Conservation (phyloP, 768 basidiomycete genomes). For the Lentinus tigrinus region DNA sequence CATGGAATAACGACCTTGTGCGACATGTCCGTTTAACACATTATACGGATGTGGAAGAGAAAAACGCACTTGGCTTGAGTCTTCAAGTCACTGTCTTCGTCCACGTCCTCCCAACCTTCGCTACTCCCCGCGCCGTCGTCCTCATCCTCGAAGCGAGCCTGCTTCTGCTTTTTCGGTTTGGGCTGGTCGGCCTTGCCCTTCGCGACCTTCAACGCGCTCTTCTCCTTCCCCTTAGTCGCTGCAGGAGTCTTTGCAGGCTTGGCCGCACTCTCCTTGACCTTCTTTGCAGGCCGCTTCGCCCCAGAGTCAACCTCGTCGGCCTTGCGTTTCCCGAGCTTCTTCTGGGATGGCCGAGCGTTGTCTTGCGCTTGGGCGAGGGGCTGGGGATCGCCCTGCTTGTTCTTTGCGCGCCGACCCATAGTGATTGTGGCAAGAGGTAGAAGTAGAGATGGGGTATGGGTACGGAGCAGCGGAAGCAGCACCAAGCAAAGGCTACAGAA, state of each 20-base stretch:
- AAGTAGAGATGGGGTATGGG: background rate
- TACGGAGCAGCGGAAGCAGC: background rate
- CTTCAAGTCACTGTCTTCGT: constrained; percentile 47
- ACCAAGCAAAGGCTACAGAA: constrained; percentile 6
- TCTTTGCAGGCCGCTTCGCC: constrained; percentile 26
- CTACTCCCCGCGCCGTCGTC: constrained; percentile 31
- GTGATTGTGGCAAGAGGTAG: background rate
- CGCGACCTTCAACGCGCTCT: constrained; percentile 7
- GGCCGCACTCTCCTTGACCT: constrained; percentile 23
- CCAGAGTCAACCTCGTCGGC: constrained; percentile 39
- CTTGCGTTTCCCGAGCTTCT: constrained; percentile 75
- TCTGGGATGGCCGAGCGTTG: constrained; percentile 38
- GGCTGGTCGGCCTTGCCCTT: constrained; percentile 16
- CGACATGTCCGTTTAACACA: constrained; percentile 1
- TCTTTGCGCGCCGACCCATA: constrained; percentile 86
- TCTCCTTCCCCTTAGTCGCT: constrained; percentile 16
- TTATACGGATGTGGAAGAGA: background rate
- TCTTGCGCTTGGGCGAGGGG: constrained; percentile 45
- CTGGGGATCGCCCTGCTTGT: constrained; percentile 75
- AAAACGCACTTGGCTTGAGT: constrained; percentile 40
- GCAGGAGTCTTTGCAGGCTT: constrained; percentile 8
- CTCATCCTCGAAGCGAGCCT: constrained; percentile 28
- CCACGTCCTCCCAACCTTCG: constrained; percentile 65
- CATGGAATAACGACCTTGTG: constrained; percentile 45
- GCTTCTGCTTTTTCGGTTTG: constrained; percentile 19